Evolutionary conservation across 306 rosid genomes (phyloP).

Genomic region (Medicago truncatula): MtrunA17r5.0-ANR NC_053043.1:13243001-13243500

Average conservation of each 20-base stretch:
- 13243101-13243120: constrained; percentile 99
- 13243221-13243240: constrained; percentile 6
- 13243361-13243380: background rate
- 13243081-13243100: constrained; percentile 86
- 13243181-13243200: constrained; percentile 4
- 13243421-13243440: constrained; percentile 6
- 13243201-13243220: constrained; percentile 18
- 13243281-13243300: background rate
- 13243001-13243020: constrained; percentile 93
- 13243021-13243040: constrained; percentile 95
- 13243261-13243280: background rate
- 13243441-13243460: no score
- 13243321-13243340: constrained; percentile 10
- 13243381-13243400: background rate
- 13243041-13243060: constrained; percentile 94
- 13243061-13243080: constrained; percentile 96
- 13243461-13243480: no score
- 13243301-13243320: constrained; percentile 1
- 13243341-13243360: background rate
- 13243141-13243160: constrained; percentile 31
- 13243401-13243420: constrained; percentile 16
- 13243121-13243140: constrained; percentile 63
- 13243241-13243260: constrained; percentile 1
- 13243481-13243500: no score
- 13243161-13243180: constrained; percentile 34